phyloP scores from a whole-genome alignment of 2,329 filamentous ascomycete species.

The Calonectria montana region DNA sequence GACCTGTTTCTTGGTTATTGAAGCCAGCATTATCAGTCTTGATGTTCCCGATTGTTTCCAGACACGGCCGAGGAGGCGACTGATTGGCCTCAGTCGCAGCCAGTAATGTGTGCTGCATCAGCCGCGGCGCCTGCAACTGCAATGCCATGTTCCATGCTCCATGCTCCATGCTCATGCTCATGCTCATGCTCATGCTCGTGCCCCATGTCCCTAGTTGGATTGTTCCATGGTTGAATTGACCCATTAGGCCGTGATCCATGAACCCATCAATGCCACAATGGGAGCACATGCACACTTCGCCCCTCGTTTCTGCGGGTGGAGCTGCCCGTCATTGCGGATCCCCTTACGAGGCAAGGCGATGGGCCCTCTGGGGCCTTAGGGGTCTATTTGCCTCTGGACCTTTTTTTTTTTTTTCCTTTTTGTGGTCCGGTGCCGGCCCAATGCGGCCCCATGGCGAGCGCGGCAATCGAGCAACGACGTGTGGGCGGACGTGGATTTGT shows the following conservation, averaged over 20 bases:
- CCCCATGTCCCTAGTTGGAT: conserved; percentile 5
- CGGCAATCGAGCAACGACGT: conserved; percentile 7
- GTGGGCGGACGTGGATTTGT: neutral
- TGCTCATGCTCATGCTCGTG: neutral
- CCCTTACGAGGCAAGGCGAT: conserved; percentile 10
- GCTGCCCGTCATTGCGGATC: conserved; percentile 32
- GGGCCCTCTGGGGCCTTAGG: neutral
- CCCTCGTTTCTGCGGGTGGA: conserved; percentile 39
- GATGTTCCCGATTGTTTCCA: neutral
- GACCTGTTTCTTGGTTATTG: neutral
- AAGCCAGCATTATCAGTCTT: neutral
- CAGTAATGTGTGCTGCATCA: conserved; percentile 14
- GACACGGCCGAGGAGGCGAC: neutral
- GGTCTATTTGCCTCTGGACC: conserved; percentile 8
- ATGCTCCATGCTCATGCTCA: neutral
- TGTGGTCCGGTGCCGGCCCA: conserved; percentile 9
- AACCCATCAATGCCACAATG: conserved; percentile 22
- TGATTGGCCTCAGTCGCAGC: neutral
- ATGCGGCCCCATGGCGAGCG: conserved; percentile 5
- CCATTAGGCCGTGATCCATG: conserved; percentile 16
- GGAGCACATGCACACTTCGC: conserved; percentile 13
- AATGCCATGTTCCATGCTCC: conserved; percentile 8
- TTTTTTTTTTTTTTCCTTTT: conserved; percentile 17
- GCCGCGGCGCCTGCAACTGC: conserved; percentile 3
- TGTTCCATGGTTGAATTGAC: conserved; percentile 5